Evolutionary conservation across 2,329 filamentous ascomycete species (phyloP), one percentile per base, ranked within the genome.

Genomic region (Akanthomyces lecanii): DNA sequence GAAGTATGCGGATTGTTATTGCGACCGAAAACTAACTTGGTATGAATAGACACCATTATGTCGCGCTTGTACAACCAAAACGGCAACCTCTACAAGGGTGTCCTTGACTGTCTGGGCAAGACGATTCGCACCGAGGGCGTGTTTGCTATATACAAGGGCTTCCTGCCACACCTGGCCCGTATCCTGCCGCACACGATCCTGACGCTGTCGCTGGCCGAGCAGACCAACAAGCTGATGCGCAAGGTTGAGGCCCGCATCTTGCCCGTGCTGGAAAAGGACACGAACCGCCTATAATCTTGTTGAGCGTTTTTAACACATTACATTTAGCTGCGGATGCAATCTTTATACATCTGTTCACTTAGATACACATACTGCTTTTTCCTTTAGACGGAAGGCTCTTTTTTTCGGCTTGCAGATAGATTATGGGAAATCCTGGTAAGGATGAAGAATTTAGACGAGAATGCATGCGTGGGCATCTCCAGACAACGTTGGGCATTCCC

Each of bases 41-140:
- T 50, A 45, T 44, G 36, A 23, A 18, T 58, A 69, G 95, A 99
- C 75, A 99, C 95, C 5, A 91, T 99, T 78, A 99, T 99, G 95
- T 95, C 92, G 66, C 89, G 95, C 66, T 89, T 99, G 82, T 99
- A 99, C 82, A 99, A 99, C 80, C 95, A 99, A 76, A 96, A 93
- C 66, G 95, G 95, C 59, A 96, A 97, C 74, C 83, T 99, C n/a
- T 99, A 99, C 81, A 88, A 85, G 69, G 90, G 93, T 64, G 91
- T 96, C 5, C 90, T 96, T 66, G 95, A 99, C 78, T 99, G 95
- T 74, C 77, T 98, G 65, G 86, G 85, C 74, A 93, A 97, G 79
- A 99, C 95, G 0, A 83, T 99, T 65, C 89, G 88, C 73, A 97
- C 92, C 0, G 95, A 99, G 75, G 95, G 95, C 25, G 71, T 97